Percentiles rank a stretch among this genome's conserved stretches.
Conservation (phyloP, 805 yeast genomes). For the Wickerhamiella azyma region DNA sequence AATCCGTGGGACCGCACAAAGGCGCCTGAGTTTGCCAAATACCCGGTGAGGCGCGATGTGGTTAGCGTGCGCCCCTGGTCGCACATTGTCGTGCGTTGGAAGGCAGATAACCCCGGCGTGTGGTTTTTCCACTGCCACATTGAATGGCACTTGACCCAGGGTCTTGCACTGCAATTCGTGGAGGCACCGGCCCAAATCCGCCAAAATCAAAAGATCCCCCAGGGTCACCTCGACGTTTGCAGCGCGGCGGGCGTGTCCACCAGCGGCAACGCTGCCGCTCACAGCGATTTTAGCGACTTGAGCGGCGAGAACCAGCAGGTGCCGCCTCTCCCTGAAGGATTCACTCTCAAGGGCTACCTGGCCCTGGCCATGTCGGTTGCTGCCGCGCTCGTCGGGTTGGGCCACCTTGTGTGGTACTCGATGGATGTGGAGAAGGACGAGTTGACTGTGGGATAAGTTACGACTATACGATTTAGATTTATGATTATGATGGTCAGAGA, state of each 20-base stretch:
- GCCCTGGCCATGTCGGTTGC: constrained; percentile 84
- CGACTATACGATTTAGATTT: background rate
- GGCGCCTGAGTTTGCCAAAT: constrained; percentile 43
- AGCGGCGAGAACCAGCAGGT: constrained; percentile 62
- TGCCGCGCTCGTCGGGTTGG: constrained; percentile 72
- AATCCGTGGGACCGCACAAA: constrained; percentile 39
- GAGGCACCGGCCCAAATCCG: constrained; percentile 68
- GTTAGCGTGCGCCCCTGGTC: constrained; percentile 71
- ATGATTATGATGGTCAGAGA: background rate
- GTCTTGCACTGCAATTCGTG: constrained; percentile 64
- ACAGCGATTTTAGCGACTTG: constrained; percentile 51
- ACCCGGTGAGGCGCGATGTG: constrained; percentile 78
- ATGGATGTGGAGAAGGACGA: constrained; percentile 25
- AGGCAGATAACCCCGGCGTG: constrained; percentile 92
- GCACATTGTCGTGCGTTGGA: constrained; percentile 71
- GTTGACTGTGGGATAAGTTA: background rate
- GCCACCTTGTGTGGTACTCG: constrained; percentile 70
- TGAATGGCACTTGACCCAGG: constrained; percentile 97
- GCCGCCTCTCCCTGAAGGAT: constrained; percentile 62
- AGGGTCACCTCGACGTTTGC: constrained; percentile 50
- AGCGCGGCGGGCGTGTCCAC: constrained; percentile 36
- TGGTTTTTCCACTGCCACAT: constrained; percentile 99
- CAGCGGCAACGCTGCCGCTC: constrained; percentile 85
- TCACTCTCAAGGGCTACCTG: constrained; percentile 89
- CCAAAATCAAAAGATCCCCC: constrained; percentile 44